Conservation (phyloP, 768 basidiomycete species). For the Trametes cubensis region DNA sequence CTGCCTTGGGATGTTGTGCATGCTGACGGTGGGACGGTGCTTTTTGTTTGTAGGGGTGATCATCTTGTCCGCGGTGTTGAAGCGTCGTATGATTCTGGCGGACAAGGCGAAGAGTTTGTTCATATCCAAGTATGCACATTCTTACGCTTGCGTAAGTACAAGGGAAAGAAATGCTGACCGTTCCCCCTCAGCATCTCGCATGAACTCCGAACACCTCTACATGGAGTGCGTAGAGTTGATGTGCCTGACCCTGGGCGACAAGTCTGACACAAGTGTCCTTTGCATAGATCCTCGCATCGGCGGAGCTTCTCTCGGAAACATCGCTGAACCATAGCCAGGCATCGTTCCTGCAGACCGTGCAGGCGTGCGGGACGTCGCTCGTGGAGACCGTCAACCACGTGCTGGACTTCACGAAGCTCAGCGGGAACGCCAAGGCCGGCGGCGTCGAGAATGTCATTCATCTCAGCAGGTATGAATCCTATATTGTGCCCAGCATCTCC, state of each 20-base stretch:
- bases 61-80: slow-evolving; percentile 89
- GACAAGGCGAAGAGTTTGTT: slow-evolving; percentile 93
- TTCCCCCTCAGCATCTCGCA: slow-evolving; percentile 71
- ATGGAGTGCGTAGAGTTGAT: slow-evolving; percentile 72
- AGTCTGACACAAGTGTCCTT: neutral
- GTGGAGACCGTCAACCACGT: slow-evolving; percentile 98
- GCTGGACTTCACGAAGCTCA: slow-evolving; percentile 92
- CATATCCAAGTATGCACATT: slow-evolving; percentile 75
- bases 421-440: slow-evolving; percentile 79
- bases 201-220: slow-evolving; percentile 87
- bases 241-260: neutral
- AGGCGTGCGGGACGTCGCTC: slow-evolving; percentile 92
- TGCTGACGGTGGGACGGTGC: no score
- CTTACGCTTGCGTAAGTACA: neutral
- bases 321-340: slow-evolving; percentile 76
- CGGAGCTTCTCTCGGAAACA: slow-evolving; percentile 85
- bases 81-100: slow-evolving; percentile 89
- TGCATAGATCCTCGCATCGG: slow-evolving; percentile 82
- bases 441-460: slow-evolving; percentile 77
- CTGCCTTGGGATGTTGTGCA: neutral
- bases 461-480: slow-evolving; percentile 55
- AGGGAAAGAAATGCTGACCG: neutral
- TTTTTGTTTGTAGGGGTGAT: slow-evolving; percentile 66
- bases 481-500: neutral
- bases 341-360: slow-evolving; percentile 90